phyloP scores from a whole-genome alignment of 2,329 filamentous ascomycete species.

The Phialemoniopsis sp. region DNA sequence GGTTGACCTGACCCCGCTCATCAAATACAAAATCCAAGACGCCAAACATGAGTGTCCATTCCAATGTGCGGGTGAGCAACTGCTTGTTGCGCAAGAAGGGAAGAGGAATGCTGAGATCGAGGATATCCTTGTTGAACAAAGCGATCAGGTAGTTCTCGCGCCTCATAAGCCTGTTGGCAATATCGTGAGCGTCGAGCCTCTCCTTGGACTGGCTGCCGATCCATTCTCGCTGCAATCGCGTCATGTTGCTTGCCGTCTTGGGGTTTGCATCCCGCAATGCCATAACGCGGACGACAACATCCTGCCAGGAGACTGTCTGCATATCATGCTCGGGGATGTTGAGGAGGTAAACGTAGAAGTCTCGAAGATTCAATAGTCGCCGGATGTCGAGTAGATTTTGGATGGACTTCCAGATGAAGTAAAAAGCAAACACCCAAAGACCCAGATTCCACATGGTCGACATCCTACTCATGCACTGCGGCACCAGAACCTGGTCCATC shows the following conservation, averaged over 20 bases:
- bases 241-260: conserved; percentile 62
- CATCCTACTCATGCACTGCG: conserved; percentile 73
- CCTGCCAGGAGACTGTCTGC: conserved; percentile 92
- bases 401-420: conserved; percentile 78
- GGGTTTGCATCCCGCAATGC: conserved; percentile 79
- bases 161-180: conserved; percentile 94
- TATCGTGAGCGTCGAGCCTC: conserved; percentile 91
- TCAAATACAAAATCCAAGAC: conserved; percentile 95
- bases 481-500: conserved; percentile 53
- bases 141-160: conserved; percentile 97
- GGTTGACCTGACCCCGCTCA: conserved; percentile 78
- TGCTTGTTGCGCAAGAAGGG: conserved; percentile 78
- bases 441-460: conserved; percentile 72
- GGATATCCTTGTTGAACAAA: conserved; percentile 92
- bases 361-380: conserved; percentile 70
- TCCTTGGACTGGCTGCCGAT: conserved; percentile 87
- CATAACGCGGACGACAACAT: conserved; percentile 83
- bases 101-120: conserved; percentile 81
- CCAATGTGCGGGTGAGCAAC: conserved; percentile 82
- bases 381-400: conserved; percentile 71
- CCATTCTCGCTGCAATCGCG: conserved; percentile 46
- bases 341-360: conserved; percentile 81
- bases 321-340: conserved; percentile 81
- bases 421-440: conserved; percentile 81
- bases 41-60: conserved; percentile 88